Percentiles rank a stretch among this genome's conserved stretches.
Evolutionary conservation across 2,329 filamentous ascomycete genomes (phyloP).

Genomic region (Blastomyces percursus): DNA sequence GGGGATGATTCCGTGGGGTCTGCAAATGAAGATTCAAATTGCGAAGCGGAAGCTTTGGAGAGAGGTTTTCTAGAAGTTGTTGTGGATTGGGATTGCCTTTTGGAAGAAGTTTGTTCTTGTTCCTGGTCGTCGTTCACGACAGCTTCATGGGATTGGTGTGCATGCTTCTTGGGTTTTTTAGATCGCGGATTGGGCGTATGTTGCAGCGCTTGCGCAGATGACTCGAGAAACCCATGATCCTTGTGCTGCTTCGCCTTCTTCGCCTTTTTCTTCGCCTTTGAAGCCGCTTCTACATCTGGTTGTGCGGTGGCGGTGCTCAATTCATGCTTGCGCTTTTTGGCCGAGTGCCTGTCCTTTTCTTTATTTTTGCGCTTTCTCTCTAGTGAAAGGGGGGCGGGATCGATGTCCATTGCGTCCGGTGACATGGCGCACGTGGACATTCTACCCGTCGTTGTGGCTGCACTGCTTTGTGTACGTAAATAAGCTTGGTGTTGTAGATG

Average conservation of each 20-base stretch:
- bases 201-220: neutral
- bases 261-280: conserved; percentile 23
- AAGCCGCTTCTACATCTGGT: conserved; percentile 15
- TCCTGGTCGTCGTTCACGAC: neutral
- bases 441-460: neutral
- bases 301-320: conserved; percentile 12
- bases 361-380: conserved; percentile 33
- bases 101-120: conserved; percentile 27
- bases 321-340: conserved; percentile 36
- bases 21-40: conserved; percentile 6
- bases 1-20: conserved; percentile 42
- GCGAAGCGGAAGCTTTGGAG: conserved; percentile 26
- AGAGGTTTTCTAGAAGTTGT: conserved; percentile 25
- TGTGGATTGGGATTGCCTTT: conserved; percentile 10
- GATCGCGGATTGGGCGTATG: neutral
- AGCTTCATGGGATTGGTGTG: conserved; percentile 7
- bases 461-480: neutral
- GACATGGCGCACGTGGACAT: conserved; percentile 23
- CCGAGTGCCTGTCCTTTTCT: conserved; percentile 35
- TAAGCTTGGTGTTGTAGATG: neutral
- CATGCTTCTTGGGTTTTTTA: conserved; percentile 10
- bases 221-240: neutral
- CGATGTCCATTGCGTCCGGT: conserved; percentile 32
- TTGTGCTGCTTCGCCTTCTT: conserved; percentile 21
- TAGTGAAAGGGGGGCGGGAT: conserved; percentile 18